Percentiles rank a stretch among this genome's conserved stretches.
Evolutionary conservation across 1,284 basidiomycete genomes (phyloP).

Genomic region (Anthracocystis panici-leucophaei): DNA sequence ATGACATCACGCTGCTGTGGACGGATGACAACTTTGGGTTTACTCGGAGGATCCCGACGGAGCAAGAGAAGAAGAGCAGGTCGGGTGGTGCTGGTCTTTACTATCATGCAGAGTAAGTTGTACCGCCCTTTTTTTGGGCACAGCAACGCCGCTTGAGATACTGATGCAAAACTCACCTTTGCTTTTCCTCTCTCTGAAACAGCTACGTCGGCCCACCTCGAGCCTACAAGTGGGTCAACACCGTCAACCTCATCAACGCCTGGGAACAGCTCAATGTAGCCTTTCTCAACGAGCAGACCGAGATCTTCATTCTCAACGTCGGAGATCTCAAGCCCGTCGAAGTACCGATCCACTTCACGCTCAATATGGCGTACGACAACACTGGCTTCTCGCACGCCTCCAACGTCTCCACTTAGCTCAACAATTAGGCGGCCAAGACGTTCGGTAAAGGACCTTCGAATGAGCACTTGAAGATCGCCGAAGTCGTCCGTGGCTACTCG

Average conservation of each 20-base stretch:
- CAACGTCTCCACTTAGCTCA: conserved; percentile 73
- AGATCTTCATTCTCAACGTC: conserved; percentile 70
- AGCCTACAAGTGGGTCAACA: conserved; percentile 71
- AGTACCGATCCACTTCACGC: conserved; percentile 77
- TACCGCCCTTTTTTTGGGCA: too few species aligned
- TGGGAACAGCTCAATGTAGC: conserved; percentile 52
- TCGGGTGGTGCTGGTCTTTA: conserved; percentile 79
- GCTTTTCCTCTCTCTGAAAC: background rate
- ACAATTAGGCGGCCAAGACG: conserved; percentile 76
- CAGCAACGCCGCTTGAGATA: too few species aligned
- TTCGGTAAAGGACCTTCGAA: conserved; percentile 73
- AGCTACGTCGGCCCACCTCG: conserved; percentile 69
- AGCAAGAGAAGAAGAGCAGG: conserved; percentile 73
- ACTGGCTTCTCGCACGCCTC: conserved; percentile 48
- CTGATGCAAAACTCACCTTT: too few species aligned
- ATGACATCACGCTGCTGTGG: conserved; percentile 71
- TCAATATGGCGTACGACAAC: conserved; percentile 76
- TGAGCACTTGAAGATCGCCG: conserved; percentile 70
- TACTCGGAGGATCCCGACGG: conserved; percentile 70
- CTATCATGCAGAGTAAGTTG: conserved; percentile 73
- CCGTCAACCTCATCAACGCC: conserved; percentile 53
- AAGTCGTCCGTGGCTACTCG: conserved; percentile 76
- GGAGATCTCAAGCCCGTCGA: conserved; percentile 82
- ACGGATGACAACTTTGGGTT: conserved; percentile 70
- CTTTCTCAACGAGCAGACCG: conserved; percentile 54